Evolutionary conservation across 2,329 filamentous ascomycete genomes (phyloP), one percentile per base, ranked within the genome.

Genomic region (Colletotrichum higginsianum): DNA sequence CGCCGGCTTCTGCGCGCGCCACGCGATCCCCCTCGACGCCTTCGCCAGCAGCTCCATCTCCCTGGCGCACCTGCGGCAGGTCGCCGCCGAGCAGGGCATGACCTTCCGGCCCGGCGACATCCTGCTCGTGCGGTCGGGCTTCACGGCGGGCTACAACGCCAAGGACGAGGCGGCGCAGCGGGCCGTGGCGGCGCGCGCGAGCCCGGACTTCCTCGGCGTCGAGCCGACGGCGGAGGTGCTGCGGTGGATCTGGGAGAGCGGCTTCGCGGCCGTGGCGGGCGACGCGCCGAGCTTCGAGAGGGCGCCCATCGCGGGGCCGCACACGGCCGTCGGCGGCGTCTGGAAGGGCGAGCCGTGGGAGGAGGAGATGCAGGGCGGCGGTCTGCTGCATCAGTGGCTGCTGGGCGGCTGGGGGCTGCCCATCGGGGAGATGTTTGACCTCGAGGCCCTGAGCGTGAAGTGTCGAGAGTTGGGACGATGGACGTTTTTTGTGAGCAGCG

Each of bases 31-130:
- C 5, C 88, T 86, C 73, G 82, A 88, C 73, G 84, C 89, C 1
- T 86, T 89, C 63, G 83, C 84, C 4, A 81, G 84, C 0, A 83
- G 89, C 76, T 82, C 84, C 40, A 91, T 92, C 77, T 77, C 77
- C 49, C 75, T 77, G 4, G 9, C 13, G 9, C 70, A 73, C 30
- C 61, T 74, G 13, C 38, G 46, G n/a, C 58, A 56, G 47, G 49
- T 68, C 16, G 84, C 85, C 1, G 74, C 78, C 9, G 81, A 84
- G 65, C 81, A 80, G 58, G 79, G 81, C 6, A 80, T 86, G n/a
- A 80, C 77, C 0, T 87, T 88, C 58, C 80, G 81, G 52, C 80
- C 78, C 2, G 88, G 87, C 2, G 88, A 89, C 66, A 84, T 89
- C n/a, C 79, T 90, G 8, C 83, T 90, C 67, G 61, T 85, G n/a